Evolutionary conservation across 176 grass and related monocot genomes (phyloP).

Genomic region (Chloris gayana): DNA sequence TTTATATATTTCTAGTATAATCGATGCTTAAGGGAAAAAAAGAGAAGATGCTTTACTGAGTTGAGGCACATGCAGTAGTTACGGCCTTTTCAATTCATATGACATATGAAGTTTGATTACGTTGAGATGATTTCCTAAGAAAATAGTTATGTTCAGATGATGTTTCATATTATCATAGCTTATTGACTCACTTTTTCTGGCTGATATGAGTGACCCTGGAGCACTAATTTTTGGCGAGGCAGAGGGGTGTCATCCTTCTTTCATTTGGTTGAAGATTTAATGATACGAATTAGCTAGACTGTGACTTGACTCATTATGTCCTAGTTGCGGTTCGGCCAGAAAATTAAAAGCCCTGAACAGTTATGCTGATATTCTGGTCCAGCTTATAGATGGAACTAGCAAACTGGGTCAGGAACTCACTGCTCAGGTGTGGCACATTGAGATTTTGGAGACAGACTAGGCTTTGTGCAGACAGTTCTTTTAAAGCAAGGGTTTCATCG

Average conservation of each 20-base stretch:
- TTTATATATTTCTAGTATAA: not conserved
- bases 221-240: not conserved
- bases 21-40: conserved; percentile 28
- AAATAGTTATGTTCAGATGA: not conserved
- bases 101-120: not conserved
- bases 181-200: not conserved
- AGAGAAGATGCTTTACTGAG: not conserved
- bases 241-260: not conserved
- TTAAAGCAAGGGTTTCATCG: not conserved
- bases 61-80: not conserved
- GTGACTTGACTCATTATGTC: conserved; percentile 21
- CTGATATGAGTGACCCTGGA: not conserved
- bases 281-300: not conserved
- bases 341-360: not conserved
- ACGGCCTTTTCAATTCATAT: not conserved
- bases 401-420: conserved; percentile 13
- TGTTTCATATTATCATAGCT: not conserved
- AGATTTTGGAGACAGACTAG: conserved; percentile 12
- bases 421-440: conserved; percentile 14
- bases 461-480: conserved; percentile 10
- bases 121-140: not conserved
- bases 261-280: conserved; percentile 26
- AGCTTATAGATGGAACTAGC: conserved; percentile 5
- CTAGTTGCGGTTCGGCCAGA: conserved; percentile 7
- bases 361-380: conserved; percentile 26